These are phyloP conservation scores for Lanmaoa rubissima DNA, from an alignment of 768 basidiomycete species.

Conservation along the genomic window DNA sequence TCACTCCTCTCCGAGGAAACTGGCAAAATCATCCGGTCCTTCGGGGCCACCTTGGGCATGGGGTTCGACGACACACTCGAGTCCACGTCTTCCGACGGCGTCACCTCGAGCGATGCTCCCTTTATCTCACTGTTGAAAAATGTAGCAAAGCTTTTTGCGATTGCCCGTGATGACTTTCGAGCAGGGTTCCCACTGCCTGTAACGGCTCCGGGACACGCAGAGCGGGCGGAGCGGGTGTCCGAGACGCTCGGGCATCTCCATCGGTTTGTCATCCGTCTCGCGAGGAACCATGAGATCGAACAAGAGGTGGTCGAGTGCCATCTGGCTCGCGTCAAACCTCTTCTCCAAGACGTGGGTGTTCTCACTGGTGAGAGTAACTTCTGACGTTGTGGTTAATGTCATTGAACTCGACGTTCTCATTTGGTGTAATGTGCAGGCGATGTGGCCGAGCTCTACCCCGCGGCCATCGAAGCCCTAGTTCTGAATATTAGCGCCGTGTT, in stretches of 20 bases:
- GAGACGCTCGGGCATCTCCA: not conserved
- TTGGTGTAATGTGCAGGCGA: conserved; percentile 7
- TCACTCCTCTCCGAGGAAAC: conserved; percentile 1
- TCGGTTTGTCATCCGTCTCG: not conserved
- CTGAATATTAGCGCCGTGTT: conserved; percentile 8
- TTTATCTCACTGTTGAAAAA: not conserved
- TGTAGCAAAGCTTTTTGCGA: not conserved
- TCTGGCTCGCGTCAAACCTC: not conserved
- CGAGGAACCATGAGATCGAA: not conserved
- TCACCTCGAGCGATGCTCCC: not conserved
- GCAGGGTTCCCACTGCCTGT: conserved; percentile 5
- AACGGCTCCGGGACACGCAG: conserved; percentile 11
- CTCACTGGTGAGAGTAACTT: conserved; percentile 9
- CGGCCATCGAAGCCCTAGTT: conserved; percentile 7
- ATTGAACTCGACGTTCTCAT: not conserved
- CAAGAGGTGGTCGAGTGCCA: conserved; percentile 1
- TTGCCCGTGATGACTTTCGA: conserved; percentile 2
- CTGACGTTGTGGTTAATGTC: not conserved
- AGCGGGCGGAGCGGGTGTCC: not conserved
- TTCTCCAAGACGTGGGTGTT: not conserved
- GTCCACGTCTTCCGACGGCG: not conserved
- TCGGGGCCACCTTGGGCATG: conserved; percentile 2
- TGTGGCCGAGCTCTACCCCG: conserved; percentile 14
- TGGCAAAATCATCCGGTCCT: not conserved
- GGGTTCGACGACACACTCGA: not conserved